Conservation (phyloP, 371 early-diverging fungal genomes). For the Mortierella polycephala region DNA sequence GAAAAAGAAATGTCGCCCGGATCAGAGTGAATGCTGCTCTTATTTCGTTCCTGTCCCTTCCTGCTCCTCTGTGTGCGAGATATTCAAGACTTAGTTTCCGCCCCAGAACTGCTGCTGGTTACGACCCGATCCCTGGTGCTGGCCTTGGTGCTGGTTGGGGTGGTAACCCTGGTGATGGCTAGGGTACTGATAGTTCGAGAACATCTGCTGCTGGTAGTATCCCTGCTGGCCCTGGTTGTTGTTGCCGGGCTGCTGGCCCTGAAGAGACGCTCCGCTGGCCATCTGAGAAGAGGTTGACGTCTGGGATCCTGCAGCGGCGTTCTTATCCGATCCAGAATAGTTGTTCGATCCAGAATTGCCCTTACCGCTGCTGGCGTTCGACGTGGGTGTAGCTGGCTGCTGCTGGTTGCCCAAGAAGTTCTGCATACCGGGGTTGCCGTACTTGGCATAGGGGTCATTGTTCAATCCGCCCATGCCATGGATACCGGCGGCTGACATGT, state of each 20-base stretch:
- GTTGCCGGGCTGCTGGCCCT: conserved; percentile 59
- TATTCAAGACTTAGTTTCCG: conserved; percentile 24
- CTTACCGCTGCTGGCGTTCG: conserved; percentile 29
- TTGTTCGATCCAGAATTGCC: conserved; percentile 17
- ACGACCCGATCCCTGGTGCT: conserved; percentile 50
- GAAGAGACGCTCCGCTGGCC: conserved; percentile 47
- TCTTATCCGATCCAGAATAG: conserved; percentile 39
- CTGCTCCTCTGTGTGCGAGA: conserved; percentile 60
- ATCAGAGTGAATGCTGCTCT: background rate
- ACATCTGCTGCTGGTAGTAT: conserved; percentile 55
- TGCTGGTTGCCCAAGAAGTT: conserved; percentile 40
- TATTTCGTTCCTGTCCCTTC: conserved; percentile 6
- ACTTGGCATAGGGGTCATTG: conserved; percentile 45
- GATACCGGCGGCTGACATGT: conserved; percentile 47
- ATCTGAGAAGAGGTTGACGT: conserved; percentile 53
- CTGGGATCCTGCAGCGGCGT: conserved; percentile 21
- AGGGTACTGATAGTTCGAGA: conserved; percentile 51
- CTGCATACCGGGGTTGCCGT: conserved; percentile 45
- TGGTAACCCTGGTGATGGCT: conserved; percentile 49
- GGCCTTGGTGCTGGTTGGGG: conserved; percentile 48
- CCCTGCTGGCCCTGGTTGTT: conserved; percentile 35
- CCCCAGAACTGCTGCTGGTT: conserved; percentile 50
- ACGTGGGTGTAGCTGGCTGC: conserved; percentile 21
- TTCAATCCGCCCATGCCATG: conserved; percentile 52
- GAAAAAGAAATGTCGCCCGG: too few species aligned